Evolutionary conservation across 1,284 basidiomycete species (phyloP).

Genomic region (Cutaneotrichosporon dermatis): DNA sequence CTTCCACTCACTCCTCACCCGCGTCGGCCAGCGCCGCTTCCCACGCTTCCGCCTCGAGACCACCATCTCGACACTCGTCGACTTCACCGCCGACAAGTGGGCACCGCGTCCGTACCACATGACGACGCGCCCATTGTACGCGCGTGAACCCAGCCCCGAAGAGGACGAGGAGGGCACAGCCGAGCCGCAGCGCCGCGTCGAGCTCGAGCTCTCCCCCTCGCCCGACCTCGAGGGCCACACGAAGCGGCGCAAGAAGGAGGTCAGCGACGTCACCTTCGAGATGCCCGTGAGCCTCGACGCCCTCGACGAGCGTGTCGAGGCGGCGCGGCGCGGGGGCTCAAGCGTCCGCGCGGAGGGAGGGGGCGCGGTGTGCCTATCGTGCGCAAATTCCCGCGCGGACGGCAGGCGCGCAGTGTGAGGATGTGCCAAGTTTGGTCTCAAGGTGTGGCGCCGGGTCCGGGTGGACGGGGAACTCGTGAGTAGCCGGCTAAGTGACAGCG

Average conservation of each 20-base stretch:
- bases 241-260: slow-evolving; percentile 20
- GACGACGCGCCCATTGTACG: slow-evolving; percentile 37
- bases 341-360: neutral
- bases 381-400: slow-evolving; percentile 13
- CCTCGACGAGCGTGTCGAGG: slow-evolving; percentile 42
- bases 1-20: slow-evolving; percentile 27
- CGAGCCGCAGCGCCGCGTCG: slow-evolving; percentile 2
- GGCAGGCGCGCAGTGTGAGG: slow-evolving; percentile 37
- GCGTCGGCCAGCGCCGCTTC: slow-evolving; percentile 27
- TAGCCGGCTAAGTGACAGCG: neutral
- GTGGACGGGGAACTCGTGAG: slow-evolving; percentile 39
- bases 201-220: slow-evolving; percentile 17
- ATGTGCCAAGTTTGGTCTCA: slow-evolving; percentile 30
- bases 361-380: slow-evolving; percentile 9
- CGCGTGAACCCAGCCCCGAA: slow-evolving; percentile 18
- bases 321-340: slow-evolving; percentile 20
- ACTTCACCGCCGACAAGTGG: slow-evolving; percentile 37
- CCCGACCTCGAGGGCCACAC: slow-evolving; percentile 5
- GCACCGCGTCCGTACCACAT: slow-evolving; percentile 37
- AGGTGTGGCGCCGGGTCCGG: slow-evolving; percentile 44
- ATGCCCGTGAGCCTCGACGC: slow-evolving; percentile 42
- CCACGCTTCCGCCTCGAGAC: slow-evolving; percentile 24
- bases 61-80: slow-evolving; percentile 23
- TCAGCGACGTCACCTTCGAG: slow-evolving; percentile 39
- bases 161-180: slow-evolving; percentile 1